Evolutionary conservation across 805 yeast genomes (phyloP).

Genomic region (Pichia gijzeniarum): DNA sequence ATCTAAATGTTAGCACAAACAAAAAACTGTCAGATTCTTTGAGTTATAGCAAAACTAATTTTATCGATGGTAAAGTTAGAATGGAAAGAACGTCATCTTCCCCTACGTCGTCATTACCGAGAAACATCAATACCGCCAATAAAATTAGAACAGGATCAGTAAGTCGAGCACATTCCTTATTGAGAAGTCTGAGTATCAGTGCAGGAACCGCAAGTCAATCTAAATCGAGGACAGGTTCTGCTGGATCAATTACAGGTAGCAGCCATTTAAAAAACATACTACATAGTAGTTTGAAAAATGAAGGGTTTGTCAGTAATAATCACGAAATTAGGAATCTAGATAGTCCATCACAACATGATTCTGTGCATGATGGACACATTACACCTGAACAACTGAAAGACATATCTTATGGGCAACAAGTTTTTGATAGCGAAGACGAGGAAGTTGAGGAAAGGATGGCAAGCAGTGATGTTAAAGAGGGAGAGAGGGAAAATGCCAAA

Average conservation of each 20-base stretch:
- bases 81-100: not conserved
- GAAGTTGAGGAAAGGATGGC: constrained; percentile 18
- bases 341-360: not conserved
- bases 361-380: constrained; percentile 17
- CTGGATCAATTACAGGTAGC: constrained; percentile 9
- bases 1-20: not conserved
- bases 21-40: not conserved
- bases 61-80: not conserved
- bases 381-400: constrained; percentile 21
- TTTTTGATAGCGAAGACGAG: constrained; percentile 30
- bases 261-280: constrained; percentile 6
- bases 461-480: not conserved
- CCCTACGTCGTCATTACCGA: not conserved
- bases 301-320: constrained; percentile 3
- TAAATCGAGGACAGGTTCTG: constrained; percentile 11
- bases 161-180: constrained; percentile 6
- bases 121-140: not conserved
- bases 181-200: constrained; percentile 11
- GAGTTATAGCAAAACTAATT: not conserved
- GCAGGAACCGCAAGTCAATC: not conserved
- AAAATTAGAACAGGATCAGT: constrained; percentile 1
- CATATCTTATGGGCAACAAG: constrained; percentile 28
- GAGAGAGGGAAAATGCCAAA: not conserved
- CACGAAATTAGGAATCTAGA: not conserved
- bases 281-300: constrained; percentile 5